Percentiles rank a stretch among this genome's conserved stretches.
phyloP scores from a whole-genome alignment of 495 filamentous ascomycete genomes.

The Niebla homalea region DNA sequence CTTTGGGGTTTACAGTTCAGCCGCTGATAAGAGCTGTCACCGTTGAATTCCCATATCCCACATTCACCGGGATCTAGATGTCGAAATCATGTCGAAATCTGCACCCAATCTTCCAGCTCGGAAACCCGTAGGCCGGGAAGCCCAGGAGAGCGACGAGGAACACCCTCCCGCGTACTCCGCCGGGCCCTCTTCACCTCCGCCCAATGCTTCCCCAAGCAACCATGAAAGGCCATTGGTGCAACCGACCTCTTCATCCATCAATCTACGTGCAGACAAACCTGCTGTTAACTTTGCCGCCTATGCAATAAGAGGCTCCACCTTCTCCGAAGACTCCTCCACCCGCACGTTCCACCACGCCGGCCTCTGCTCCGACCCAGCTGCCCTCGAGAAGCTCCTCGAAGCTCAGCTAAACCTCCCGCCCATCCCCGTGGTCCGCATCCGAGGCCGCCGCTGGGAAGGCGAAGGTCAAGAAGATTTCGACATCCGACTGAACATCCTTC shows the following conservation, averaged over 20 bases:
- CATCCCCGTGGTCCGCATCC: neutral
- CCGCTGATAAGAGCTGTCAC: too few relatives aligned
- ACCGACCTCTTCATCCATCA: neutral
- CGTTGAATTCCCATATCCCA: too few relatives aligned
- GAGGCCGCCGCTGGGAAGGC: neutral
- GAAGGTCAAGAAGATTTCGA: neutral
- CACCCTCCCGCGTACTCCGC: neutral
- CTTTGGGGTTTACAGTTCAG: too few relatives aligned
- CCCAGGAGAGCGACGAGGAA: neutral
- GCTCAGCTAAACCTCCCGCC: neutral
- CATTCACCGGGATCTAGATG: too few relatives aligned
- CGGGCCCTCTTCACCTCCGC: neutral
- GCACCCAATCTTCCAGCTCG: neutral
- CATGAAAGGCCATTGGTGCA: too few relatives aligned
- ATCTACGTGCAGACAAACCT: neutral
- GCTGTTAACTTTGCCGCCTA: neutral
- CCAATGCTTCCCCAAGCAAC: neutral
- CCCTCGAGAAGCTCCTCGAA: neutral
- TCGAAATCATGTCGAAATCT: neutral
- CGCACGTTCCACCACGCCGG: neutral
- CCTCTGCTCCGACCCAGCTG: neutral
- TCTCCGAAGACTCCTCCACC: neutral
- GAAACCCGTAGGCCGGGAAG: neutral
- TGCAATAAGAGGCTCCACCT: neutral
- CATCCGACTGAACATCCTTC: neutral